Percentiles rank a stretch among this genome's conserved stretches.
Evolutionary conservation across 345 rosid genomes (phyloP).

Genomic region (Camelina laxa): DNA sequence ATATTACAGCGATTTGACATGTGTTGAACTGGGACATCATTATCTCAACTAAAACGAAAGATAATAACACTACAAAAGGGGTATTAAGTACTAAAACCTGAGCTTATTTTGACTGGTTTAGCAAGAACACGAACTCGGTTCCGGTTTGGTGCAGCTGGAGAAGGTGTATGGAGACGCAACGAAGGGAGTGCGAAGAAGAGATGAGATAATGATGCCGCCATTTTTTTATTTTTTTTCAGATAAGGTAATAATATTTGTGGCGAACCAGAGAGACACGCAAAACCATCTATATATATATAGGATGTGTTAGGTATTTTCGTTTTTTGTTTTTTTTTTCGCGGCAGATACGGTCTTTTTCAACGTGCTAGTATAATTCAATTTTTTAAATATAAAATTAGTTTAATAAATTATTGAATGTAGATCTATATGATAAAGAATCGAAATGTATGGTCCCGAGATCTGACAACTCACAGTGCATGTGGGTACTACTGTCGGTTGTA

Average conservation of each 20-base stretch:
- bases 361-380: too few relatives aligned
- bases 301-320: background rate
- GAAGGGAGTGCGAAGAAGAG: slow-evolving; percentile 44
- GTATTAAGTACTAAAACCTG: slow-evolving; percentile 34
- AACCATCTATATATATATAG: background rate
- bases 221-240: slow-evolving; percentile 4
- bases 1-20: too few relatives aligned
- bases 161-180: slow-evolving; percentile 18
- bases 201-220: slow-evolving; percentile 42
- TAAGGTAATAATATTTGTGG: slow-evolving; percentile 36
- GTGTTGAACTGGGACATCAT: too few relatives aligned
- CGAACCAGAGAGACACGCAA: slow-evolving; percentile 14
- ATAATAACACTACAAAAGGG: background rate
- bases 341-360: too few relatives aligned
- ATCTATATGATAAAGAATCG: too few relatives aligned
- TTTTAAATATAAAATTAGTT: too few relatives aligned
- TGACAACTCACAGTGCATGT: too few relatives aligned
- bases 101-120: slow-evolving; percentile 16
- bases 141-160: slow-evolving; percentile 22
- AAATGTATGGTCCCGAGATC: too few relatives aligned
- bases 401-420: too few relatives aligned
- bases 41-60: background rate
- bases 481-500: too few relatives aligned
- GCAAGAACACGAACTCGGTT: slow-evolving; percentile 33
- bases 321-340: background rate